Base-by-base conservation (phyloP, 2,329 filamentous ascomycete species). In the Endoconidiophora laricicola region DNA sequence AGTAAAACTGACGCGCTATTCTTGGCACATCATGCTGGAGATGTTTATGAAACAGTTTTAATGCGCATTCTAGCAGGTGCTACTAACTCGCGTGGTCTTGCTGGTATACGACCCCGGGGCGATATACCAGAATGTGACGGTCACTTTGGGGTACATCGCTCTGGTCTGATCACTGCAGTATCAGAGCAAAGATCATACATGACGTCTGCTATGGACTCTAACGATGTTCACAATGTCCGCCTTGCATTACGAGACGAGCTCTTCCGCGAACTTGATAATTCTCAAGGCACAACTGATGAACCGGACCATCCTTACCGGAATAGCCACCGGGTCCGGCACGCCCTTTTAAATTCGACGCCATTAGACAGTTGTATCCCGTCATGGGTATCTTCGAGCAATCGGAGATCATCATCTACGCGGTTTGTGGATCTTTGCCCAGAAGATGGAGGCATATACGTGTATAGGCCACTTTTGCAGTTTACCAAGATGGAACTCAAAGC, bases 31-130 rank as follows among this genome's bases (percentile, higher is more conserved):
- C 91, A 98, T 61, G 70, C 74, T 54, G 88, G 95, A 59, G 91
- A 98, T 59, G 86, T 91, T 60, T 83, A 87, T 50, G 91, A 98
- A 66, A 95, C 88, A 0, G 72, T 93, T 3, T 65, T 96, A 45
- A 83, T 87, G 79, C 76, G 91, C 40, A 63, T 96, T 36, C 64
- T 81, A 6, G 69, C 70, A 2, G 79, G 81, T 0, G 82, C 86
- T 58, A 67, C 74, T 2, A 22, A 40, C 7, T 74, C 76, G n/a
- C 67, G 73, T n/a, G 87, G 85, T 0, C 67, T 94, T 26, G 68
- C 71, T 14, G 86, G 83, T 3, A 91, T 94, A 58, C 72, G 70
- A 7, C 58, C 68, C 2, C 68, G 74, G 16, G 70, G 74, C 24
- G 74, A 76, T 42, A 86, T 95, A n/a, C 90, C 90, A 1, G 87